phyloP scores from a whole-genome alignment of 2,329 filamentous ascomycete genomes.

The Epichloe coenophiala region DNA sequence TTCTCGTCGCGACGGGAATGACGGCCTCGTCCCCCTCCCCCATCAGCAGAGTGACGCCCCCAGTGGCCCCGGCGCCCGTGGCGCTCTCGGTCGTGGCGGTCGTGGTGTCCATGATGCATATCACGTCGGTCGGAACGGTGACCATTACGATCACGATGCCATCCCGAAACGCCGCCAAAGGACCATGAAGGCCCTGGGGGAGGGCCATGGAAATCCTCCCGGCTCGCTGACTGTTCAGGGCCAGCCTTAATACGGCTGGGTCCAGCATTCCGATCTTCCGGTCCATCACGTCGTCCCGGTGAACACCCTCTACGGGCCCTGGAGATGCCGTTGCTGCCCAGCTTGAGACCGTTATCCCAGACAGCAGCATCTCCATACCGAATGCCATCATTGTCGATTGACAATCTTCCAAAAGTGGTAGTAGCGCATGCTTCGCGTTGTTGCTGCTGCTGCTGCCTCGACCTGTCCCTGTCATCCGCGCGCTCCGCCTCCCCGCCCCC shows the following conservation, averaged over 20 bases:
- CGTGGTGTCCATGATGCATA: background rate
- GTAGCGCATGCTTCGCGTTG: slow-evolving; percentile 3
- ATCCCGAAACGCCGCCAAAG: background rate
- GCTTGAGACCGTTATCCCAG: slow-evolving; percentile 29
- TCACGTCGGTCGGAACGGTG: background rate
- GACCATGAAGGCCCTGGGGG: background rate
- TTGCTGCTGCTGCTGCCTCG: slow-evolving; percentile 4
- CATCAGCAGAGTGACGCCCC: slow-evolving; percentile 3
- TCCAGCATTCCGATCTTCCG: background rate
- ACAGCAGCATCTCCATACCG: slow-evolving; percentile 29
- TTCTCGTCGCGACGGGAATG: slow-evolving; percentile 1
- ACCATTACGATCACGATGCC: slow-evolving; percentile 6
- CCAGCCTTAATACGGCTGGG: background rate
- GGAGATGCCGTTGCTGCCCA: slow-evolving; percentile 27
- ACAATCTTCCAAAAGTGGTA: slow-evolving; percentile 19
- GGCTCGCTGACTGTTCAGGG: background rate
- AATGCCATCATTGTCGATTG: slow-evolving; percentile 29
- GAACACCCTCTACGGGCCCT: slow-evolving; percentile 1
- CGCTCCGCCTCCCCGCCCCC: slow-evolving; percentile 13
- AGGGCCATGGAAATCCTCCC: background rate
- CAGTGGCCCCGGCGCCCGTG: background rate
- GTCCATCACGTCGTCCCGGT: background rate
- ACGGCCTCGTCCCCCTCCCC: too few species aligned
- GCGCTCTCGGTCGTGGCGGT: slow-evolving; percentile 7
- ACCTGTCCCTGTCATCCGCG: slow-evolving; percentile 8